Percentiles rank a stretch among this genome's conserved stretches.
Evolutionary conservation across 2,329 filamentous ascomycete species (phyloP).

Genomic region (Amauroascus verrucosus): DNA sequence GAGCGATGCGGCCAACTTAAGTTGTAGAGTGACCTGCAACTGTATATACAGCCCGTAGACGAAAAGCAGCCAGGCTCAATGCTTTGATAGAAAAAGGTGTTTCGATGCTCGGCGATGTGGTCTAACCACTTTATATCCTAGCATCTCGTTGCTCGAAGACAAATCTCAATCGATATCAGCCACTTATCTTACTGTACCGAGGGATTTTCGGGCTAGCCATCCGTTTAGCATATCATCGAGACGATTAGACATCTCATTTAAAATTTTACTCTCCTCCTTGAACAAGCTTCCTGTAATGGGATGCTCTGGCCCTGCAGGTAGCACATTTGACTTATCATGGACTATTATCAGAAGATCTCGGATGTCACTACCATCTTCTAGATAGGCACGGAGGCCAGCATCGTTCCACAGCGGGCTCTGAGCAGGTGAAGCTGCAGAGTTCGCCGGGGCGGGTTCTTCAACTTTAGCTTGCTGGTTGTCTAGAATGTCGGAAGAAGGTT

Average conservation of each 20-base stretch:
- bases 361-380: slow-evolving; percentile 82
- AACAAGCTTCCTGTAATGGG: slow-evolving; percentile 73
- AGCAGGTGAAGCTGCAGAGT: not conserved
- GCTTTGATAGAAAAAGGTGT: not conserved
- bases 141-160: not conserved
- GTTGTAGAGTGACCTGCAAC: not conserved
- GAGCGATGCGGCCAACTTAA: not conserved
- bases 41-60: not conserved
- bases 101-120: too few species aligned
- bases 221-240: slow-evolving; percentile 78
- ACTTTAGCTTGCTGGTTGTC: slow-evolving; percentile 1
- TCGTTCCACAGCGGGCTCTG: slow-evolving; percentile 67
- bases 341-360: slow-evolving; percentile 83
- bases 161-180: not conserved
- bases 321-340: slow-evolving; percentile 78
- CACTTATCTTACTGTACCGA: slow-evolving; percentile 1
- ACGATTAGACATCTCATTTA: slow-evolving; percentile 81
- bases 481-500: slow-evolving; percentile 3
- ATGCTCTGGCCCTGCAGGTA: slow-evolving; percentile 71
- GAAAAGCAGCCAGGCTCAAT: not conserved
- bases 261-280: slow-evolving; percentile 71
- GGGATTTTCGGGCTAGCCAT: slow-evolving; percentile 50
- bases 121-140: not conserved
- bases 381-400: slow-evolving; percentile 71
- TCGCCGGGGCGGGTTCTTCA: not conserved